Evolutionary conservation across 495 filamentous ascomycete species (phyloP), one percentile per base, ranked within the genome.

Genomic region (Sphaerosporella brunnea): DNA sequence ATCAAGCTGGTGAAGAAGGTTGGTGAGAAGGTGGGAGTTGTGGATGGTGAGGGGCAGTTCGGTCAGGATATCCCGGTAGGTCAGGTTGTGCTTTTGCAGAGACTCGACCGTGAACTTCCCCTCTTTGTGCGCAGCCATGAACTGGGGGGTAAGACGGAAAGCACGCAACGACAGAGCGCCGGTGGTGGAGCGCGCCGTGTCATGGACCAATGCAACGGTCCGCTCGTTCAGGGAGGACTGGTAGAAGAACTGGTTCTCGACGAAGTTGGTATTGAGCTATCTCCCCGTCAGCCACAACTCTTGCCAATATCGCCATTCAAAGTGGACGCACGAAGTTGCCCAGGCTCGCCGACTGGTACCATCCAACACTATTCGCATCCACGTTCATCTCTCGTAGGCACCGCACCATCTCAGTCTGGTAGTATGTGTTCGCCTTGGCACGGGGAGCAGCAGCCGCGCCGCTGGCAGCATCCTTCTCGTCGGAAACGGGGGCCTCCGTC

Each of bases 321-420:
- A 37, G 37, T 32, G 23, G 30, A 49, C 47, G 19, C 46, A 59
- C 74, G 50, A 96, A 97, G 71, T 95, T 95, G 61, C 90, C 92
- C 77, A 97, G 90, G 66, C 85, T 94, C 49, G 88, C 85, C 66
- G 86, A 95, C 46, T 84, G 93, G 66, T 97, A 97, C 88, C 88
- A 97, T 49, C 90, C 90, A 47, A 92, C 85, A 56, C 84, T 93
- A 69, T 96, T 93, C 51, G 90, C 90, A 64, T 97, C 90, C 47
- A 96, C 82, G 62, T 97, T 97, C 55, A 97, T 92, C 65, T 95
- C 92, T 60, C 86, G 77, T 30, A 97, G 70, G 64, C 85, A 87
- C 53, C 83, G 80, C 63, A 97, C 86, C 90, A 96, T 96, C 66
- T 97, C 92, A 50, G 78, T 81, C 68, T 94, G 87, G 65, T 97